phyloP scores from a whole-genome alignment of 139 green algal genomes.

The Chlamydomonas schloesseri region DNA sequence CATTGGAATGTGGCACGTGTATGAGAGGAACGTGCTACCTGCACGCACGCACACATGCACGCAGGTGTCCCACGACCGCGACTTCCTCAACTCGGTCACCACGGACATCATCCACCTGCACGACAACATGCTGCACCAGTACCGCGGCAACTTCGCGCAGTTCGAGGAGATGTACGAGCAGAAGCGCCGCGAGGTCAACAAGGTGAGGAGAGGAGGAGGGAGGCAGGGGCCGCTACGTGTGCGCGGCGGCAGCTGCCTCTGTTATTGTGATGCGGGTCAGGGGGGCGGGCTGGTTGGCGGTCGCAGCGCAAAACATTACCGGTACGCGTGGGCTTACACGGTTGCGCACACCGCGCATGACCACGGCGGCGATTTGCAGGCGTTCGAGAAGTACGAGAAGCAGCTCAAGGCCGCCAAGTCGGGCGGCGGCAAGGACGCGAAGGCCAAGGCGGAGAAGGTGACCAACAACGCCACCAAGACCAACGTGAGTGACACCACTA shows the following conservation, averaged over 20 bases:
- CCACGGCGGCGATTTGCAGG: constrained; percentile 14
- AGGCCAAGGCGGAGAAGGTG: constrained; percentile 76
- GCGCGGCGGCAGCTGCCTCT: too few species aligned
- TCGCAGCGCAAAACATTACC: too few species aligned
- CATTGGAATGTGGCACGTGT: too few species aligned
- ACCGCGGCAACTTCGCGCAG: constrained; percentile 68
- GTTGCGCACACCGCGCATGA: too few species aligned
- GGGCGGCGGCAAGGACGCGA: constrained; percentile 64
- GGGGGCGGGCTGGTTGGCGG: too few species aligned
- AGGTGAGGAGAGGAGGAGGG: too few species aligned
- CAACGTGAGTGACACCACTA: neutral
- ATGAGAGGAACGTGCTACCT: too few species aligned
- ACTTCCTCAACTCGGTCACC: constrained; percentile 98
- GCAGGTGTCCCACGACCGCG: constrained; percentile 93
- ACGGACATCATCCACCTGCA: constrained; percentile 99
- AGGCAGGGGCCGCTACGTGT: too few species aligned
- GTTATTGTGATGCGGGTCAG: too few species aligned
- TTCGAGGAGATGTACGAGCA: constrained; percentile 99
- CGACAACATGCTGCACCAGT: constrained; percentile 84
- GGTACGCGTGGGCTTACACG: too few species aligned
- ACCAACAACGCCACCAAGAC: constrained; percentile 65
- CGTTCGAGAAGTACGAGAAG: constrained; percentile 92
- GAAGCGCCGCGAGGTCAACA: constrained; percentile 90
- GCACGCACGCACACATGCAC: too few species aligned
- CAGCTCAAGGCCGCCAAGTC: constrained; percentile 91